Percentiles rank a stretch among this genome's conserved stretches.
Evolutionary conservation across 2,329 filamentous ascomycete genomes (phyloP).

Genomic region (Fusarium begoniae): DNA sequence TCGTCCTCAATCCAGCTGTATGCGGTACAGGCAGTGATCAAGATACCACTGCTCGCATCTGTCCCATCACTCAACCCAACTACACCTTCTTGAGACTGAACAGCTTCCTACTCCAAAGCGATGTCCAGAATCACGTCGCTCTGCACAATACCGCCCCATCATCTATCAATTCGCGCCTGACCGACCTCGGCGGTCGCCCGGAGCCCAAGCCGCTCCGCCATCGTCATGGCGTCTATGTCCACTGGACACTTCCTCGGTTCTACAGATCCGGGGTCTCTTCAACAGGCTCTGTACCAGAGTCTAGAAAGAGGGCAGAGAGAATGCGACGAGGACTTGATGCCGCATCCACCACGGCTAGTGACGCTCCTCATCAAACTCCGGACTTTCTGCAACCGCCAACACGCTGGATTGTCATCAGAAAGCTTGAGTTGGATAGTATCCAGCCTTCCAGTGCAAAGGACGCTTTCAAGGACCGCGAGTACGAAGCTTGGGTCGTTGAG

Average conservation of each 20-base stretch:
- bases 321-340: neutral
- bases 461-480: neutral
- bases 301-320: neutral
- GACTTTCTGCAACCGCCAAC: conserved; percentile 42
- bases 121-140: conserved; percentile 50
- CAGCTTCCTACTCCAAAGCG: conserved; percentile 47
- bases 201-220: conserved; percentile 7
- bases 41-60: conserved; percentile 43
- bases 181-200: conserved; percentile 45
- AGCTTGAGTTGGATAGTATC: conserved; percentile 34
- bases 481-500: conserved; percentile 51
- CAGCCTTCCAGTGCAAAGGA: neutral
- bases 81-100: conserved; percentile 55
- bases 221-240: conserved; percentile 53
- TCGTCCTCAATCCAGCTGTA: conserved; percentile 43
- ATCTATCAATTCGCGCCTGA: conserved; percentile 47
- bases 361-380: neutral
- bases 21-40: conserved; percentile 36
- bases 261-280: conserved; percentile 46
- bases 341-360: neutral
- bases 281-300: neutral
- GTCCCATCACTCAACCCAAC: conserved; percentile 57
- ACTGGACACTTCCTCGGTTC: conserved; percentile 52
- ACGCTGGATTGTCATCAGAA: conserved; percentile 52
- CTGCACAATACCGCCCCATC: conserved; percentile 49